These are phyloP conservation scores for Fusarium devonianum DNA, from an alignment of 2,329 filamentous ascomycete species.

Conservation along the genomic window DNA sequence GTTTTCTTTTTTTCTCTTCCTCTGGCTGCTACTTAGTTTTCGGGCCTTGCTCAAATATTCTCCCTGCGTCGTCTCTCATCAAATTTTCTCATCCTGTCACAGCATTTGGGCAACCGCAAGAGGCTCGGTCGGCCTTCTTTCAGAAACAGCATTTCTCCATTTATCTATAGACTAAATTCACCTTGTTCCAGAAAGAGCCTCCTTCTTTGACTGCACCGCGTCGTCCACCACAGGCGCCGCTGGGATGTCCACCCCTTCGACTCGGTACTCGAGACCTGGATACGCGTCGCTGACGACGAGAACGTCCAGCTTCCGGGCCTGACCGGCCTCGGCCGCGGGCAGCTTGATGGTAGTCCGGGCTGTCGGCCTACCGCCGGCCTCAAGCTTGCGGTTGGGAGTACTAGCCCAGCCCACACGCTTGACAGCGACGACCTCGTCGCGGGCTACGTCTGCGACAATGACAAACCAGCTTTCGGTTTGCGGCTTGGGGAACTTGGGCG, in stretches of 20 bases:
- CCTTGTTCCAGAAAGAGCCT: constrained; percentile 23
- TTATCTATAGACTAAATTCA: constrained; percentile 32
- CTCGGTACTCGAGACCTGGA: constrained; percentile 70
- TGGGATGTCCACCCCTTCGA: constrained; percentile 61
- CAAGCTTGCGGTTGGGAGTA: constrained; percentile 42
- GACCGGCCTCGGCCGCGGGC: constrained; percentile 55
- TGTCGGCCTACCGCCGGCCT: constrained; percentile 55
- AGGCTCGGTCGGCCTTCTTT: background rate
- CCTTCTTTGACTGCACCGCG: constrained; percentile 54
- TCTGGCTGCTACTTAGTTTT: constrained; percentile 1
- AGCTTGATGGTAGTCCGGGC: constrained; percentile 67
- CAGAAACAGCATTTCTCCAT: constrained; percentile 9
- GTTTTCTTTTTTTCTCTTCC: constrained; percentile 1
- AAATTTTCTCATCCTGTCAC: constrained; percentile 7
- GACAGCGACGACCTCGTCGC: constrained; percentile 82
- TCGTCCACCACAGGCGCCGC: constrained; percentile 57
- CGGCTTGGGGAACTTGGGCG: constrained; percentile 89
- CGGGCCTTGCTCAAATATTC: background rate
- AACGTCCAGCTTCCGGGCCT: constrained; percentile 72
- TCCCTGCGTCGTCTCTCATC: background rate
- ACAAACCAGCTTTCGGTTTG: constrained; percentile 96
- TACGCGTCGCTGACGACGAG: constrained; percentile 87
- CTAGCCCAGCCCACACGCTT: constrained; percentile 81
- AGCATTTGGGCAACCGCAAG: constrained; percentile 15
- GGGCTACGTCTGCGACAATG: constrained; percentile 70